Percentiles rank a stretch among this genome's conserved stretches.
These are phyloP conservation scores for Paxillus ammoniavirescens DNA, from an alignment of 768 basidiomycete species.

Conservation along the genomic window DNA sequence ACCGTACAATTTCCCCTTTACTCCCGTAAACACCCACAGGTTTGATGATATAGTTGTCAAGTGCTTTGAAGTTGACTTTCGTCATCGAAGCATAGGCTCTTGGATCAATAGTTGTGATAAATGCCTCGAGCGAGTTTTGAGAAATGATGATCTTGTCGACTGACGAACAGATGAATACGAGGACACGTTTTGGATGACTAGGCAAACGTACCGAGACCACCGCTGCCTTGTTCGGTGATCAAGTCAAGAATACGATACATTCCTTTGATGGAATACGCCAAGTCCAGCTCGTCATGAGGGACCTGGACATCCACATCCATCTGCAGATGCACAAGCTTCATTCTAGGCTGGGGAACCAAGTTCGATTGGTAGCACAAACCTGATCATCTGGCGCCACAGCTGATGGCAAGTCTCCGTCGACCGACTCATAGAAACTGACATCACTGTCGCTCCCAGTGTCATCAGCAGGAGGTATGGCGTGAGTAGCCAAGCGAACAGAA, in stretches of 20 bases:
- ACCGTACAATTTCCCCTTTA: constrained; percentile 46
- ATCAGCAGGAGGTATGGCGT: neutral
- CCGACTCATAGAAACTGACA: neutral
- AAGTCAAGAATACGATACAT: constrained; percentile 55
- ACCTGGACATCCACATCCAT: constrained; percentile 13
- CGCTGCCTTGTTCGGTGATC: constrained; percentile 48
- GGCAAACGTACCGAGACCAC: constrained; percentile 45
- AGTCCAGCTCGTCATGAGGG: constrained; percentile 15
- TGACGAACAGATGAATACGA: constrained; percentile 15
- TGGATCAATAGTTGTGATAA: constrained; percentile 50
- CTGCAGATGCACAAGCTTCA: constrained; percentile 8
- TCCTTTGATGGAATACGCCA: constrained; percentile 36
- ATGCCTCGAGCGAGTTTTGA: constrained; percentile 45
- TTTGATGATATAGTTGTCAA: constrained; percentile 46
- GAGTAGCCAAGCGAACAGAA: neutral
- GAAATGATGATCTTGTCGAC: constrained; percentile 65
- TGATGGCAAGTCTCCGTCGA: neutral
- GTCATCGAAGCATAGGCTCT: constrained; percentile 54
- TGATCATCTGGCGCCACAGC: neutral
- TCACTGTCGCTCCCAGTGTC: neutral
- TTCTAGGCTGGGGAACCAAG: neutral
- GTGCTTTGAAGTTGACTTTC: constrained; percentile 51
- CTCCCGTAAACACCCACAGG: constrained; percentile 61
- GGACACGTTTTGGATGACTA: neutral
- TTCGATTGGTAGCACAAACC: constrained; percentile 6